Conservation (phyloP, 208 protist genomes). For the Trypanosoma boissoni region DNA sequence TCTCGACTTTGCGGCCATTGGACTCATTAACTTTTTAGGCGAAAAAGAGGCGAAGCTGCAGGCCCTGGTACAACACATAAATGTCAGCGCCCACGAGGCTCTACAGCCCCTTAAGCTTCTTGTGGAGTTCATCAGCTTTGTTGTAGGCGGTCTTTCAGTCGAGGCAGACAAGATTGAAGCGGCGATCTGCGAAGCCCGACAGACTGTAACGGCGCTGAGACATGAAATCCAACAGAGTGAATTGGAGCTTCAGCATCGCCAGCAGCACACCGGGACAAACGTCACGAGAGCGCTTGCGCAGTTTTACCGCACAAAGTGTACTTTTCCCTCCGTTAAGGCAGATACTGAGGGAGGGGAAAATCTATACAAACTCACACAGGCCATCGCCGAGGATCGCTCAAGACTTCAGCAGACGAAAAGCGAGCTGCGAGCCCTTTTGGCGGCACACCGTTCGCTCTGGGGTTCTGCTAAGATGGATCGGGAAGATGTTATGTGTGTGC, state of each 20-base stretch:
- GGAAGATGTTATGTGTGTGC: slow-evolving; percentile 12
- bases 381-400: slow-evolving; percentile 16
- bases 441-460: slow-evolving; percentile 18
- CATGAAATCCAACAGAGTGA: slow-evolving; percentile 23
- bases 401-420: slow-evolving; percentile 13
- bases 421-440: slow-evolving; percentile 2
- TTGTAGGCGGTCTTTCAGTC: slow-evolving; percentile 18
- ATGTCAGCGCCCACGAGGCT: slow-evolving; percentile 17
- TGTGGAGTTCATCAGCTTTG: slow-evolving; percentile 26
- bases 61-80: slow-evolving; percentile 7
- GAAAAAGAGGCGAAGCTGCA: slow-evolving; percentile 18
- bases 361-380: slow-evolving; percentile 7
- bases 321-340: not conserved
- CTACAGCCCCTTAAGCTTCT: slow-evolving; percentile 19
- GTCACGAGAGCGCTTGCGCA: slow-evolving; percentile 20
- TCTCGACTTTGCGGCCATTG: slow-evolving; percentile 10
- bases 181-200: slow-evolving; percentile 9
- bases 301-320: slow-evolving; percentile 20
- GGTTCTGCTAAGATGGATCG: slow-evolving; percentile 7
- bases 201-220: slow-evolving; percentile 5
- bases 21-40: slow-evolving; percentile 24
- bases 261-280: slow-evolving; percentile 22
- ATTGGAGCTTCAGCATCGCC: slow-evolving; percentile 16
- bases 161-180: slow-evolving; percentile 26
- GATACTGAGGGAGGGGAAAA: not conserved